Evolutionary conservation across 2,329 filamentous ascomycete genomes (phyloP).

Genomic region (Sphaerulina populicola): DNA sequence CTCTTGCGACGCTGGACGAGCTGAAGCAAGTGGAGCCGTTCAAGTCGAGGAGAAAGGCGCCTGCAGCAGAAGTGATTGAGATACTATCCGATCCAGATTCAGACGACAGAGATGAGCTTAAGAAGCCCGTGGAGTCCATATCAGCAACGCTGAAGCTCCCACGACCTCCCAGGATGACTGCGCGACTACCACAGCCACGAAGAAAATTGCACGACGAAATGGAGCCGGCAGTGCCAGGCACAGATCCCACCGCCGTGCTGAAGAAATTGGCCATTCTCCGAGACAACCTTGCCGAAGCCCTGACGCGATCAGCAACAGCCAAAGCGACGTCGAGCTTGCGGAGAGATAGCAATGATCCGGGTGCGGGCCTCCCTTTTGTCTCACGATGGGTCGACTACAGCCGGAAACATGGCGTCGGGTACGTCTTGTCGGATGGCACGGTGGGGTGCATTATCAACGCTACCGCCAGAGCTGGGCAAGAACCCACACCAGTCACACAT

Average conservation of each 20-base stretch:
- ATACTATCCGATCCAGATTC: conserved; percentile 31
- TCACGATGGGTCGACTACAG: conserved; percentile 83
- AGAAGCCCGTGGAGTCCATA: conserved; percentile 11
- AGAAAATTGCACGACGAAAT: conserved; percentile 8
- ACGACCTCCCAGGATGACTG: conserved; percentile 26
- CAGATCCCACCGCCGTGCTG: conserved; percentile 41
- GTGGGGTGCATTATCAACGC: conserved; percentile 57
- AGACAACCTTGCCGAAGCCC: conserved; percentile 40
- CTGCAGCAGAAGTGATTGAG: conserved; percentile 30
- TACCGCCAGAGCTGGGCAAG: conserved; percentile 27
- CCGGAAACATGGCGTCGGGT: conserved; percentile 76
- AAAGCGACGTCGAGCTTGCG: conserved; percentile 19
- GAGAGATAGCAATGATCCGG: conserved; percentile 26
- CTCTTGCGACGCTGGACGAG: conserved; percentile 30
- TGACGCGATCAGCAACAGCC: conserved; percentile 30
- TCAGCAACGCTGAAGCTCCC: conserved; percentile 22
- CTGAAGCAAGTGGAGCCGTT: conserved; percentile 26
- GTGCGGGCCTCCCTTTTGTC: conserved; percentile 46
- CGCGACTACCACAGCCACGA: conserved; percentile 24
- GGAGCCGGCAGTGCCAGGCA: conserved; percentile 30
- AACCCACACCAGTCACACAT: conserved; percentile 55
- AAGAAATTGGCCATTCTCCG: conserved; percentile 39
- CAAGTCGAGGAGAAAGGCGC: conserved; percentile 22
- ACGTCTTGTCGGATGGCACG: conserved; percentile 73
- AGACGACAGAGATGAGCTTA: conserved; percentile 21